Base-by-base conservation (phyloP, 352 stramenopile genomes). In the Globisporangium yorkense region DNA sequence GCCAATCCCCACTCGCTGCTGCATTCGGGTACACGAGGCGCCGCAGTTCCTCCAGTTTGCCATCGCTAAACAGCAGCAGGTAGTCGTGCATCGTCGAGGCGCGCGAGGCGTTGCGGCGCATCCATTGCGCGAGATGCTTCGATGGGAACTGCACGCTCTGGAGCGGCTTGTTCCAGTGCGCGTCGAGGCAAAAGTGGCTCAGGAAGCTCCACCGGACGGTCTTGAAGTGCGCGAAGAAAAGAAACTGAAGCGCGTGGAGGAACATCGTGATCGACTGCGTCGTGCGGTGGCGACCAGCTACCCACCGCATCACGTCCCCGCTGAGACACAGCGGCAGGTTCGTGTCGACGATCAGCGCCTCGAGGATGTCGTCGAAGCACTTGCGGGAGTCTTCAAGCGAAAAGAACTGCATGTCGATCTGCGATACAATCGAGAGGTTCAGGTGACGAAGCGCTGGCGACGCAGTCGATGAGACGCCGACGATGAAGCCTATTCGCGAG, bases 401-500 rank as follows among this genome's bases (percentile, higher is more conserved):
- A 57, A 91, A 92, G 40, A 92, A 91, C 57, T 91, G 76, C 50
- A 92, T 61, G 46, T 92, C 80, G 5, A 95, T 53, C 3, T 67
- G 59, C 16, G 72, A 73, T 0, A 73, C 75, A 6, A 89, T 62
- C 8, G 68, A 70, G 12, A 87, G 40, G n/a, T 84, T 72, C 8
- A 94, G 62, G n/a, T 77, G 74, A 16, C 80, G 75, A 7, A 92
- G 67, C 3, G 79, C 75, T 18, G 77, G 85, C 0, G 81, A 92
- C 5, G 80, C 77, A 0, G 74, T 70, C 0, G 84, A 87, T 20
- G 80, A 78, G 6, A 93, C 74, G 12, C 85, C 85, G 47, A 93
- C 58, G 2, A 93, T 70, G 20, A 92, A 76, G 0, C 81, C 84
- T 8, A 92, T 43, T 2, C 66, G 64, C 45, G 51, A 61, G 29